These are phyloP conservation scores for Scedosporium aurantiacum DNA, from an alignment of 2,329 filamentous ascomycete genomes.

Conservation along the genomic window DNA sequence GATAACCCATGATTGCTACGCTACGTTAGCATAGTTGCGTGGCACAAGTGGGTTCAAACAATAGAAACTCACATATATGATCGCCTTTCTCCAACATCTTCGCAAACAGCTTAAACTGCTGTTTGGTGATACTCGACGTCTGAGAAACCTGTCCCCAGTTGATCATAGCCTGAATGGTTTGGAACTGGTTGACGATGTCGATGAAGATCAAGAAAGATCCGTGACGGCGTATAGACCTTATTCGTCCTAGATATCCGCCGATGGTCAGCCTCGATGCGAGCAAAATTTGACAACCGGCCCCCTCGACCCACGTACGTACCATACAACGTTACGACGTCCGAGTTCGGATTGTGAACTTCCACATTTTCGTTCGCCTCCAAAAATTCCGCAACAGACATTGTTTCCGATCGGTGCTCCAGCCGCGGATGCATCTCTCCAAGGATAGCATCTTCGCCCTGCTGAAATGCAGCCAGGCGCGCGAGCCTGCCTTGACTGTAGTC, in stretches of 20 bases:
- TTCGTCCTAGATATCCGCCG: slow-evolving; percentile 46
- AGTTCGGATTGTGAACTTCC: neutral
- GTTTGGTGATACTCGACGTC: slow-evolving; percentile 21
- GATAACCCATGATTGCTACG: slow-evolving; percentile 57
- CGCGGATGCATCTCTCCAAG: slow-evolving; percentile 8
- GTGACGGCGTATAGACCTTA: slow-evolving; percentile 58
- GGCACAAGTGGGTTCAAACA: slow-evolving; percentile 9
- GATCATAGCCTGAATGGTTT: slow-evolving; percentile 65
- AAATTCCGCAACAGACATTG: slow-evolving; percentile 12
- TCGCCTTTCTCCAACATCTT: slow-evolving; percentile 69
- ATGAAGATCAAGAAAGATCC: slow-evolving; percentile 77
- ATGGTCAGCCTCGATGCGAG: slow-evolving; percentile 17
- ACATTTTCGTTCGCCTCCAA: slow-evolving; percentile 6
- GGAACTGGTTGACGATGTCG: slow-evolving; percentile 63
- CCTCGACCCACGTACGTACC: slow-evolving; percentile 11
- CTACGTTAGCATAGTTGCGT: slow-evolving; percentile 13
- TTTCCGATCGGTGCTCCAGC: slow-evolving; percentile 8
- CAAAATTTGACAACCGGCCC: no score
- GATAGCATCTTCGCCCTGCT: slow-evolving; percentile 10
- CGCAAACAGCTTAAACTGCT: slow-evolving; percentile 47
- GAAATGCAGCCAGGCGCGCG: slow-evolving; percentile 20
- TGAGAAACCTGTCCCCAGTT: slow-evolving; percentile 41
- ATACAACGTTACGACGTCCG: slow-evolving; percentile 14
- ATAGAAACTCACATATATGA: slow-evolving; percentile 57
- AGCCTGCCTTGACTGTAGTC: slow-evolving; percentile 26